Conservation (phyloP, 805 yeast species). For the Barnettozyma californica region DNA sequence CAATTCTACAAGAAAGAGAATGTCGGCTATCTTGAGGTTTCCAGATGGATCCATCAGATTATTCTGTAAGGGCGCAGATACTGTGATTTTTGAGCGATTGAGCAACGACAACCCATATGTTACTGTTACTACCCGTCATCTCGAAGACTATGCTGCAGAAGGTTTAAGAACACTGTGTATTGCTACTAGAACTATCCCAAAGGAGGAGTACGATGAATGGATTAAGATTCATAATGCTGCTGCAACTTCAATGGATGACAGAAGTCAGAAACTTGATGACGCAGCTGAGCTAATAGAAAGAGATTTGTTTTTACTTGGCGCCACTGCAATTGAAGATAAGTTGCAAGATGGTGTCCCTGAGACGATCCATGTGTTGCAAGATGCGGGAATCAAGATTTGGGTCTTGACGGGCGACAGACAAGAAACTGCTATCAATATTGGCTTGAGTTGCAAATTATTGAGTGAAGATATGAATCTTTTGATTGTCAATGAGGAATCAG, state of each 20-base stretch:
- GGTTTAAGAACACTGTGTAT: constrained; percentile 93
- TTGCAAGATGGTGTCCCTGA: constrained; percentile 98
- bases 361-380: constrained; percentile 89
- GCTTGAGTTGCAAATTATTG: constrained; percentile 92
- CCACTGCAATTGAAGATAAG: constrained; percentile 97
- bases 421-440: constrained; percentile 97
- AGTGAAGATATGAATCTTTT: constrained; percentile 95
- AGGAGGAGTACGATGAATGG: constrained; percentile 76
- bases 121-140: constrained; percentile 73
- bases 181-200: constrained; percentile 76
- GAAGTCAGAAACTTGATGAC: constrained; percentile 73
- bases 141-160: constrained; percentile 95
- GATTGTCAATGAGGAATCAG: constrained; percentile 80
- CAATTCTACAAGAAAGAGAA: constrained; percentile 94
- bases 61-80: constrained; percentile 96
- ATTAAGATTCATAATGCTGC: constrained; percentile 63
- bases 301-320: constrained; percentile 79
- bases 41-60: constrained; percentile 90
- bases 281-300: constrained; percentile 87
- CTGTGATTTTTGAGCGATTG: constrained; percentile 86
- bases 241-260: constrained; percentile 69
- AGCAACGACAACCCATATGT: constrained; percentile 71
- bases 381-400: constrained; percentile 97
- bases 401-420: constrained; percentile 97
- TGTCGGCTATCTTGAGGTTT: constrained; percentile 91